Evolutionary conservation across 1,139 yeast species (phyloP), one percentile per base, ranked within the genome.

Genomic region (Komagataea norvegica): DNA sequence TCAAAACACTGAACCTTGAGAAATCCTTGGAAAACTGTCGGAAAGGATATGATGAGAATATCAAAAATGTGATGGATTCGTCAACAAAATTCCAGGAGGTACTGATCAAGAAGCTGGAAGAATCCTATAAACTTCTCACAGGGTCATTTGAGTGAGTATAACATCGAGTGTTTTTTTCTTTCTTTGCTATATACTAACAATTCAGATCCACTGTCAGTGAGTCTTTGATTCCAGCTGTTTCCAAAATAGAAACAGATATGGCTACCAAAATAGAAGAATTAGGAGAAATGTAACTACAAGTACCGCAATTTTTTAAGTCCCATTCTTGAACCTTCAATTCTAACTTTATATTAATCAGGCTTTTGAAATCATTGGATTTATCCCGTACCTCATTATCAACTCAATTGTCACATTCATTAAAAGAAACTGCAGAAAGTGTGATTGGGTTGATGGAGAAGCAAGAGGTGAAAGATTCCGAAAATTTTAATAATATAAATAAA

Each of bases 1-100:
- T 52, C 18, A 51, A 42, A 34, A 41, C 49, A 0, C 25, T 36
- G 3, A 47, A 47, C 15, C 41, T 52, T 21, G 55, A 52, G 28
- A 46, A 36, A 27, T 31, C 31, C 0, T 31, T 50, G 11, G 49
- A 46, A 8, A 16, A 17, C 1, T 38, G 47, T 10, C 49, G 54
- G 3, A 40, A 37, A 22, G 43, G 38, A 5, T 49, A 52, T 27
- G 56, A 52, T 31, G 22, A 31, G 8, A 46, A 36, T 23, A 23
- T 49, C 6, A 23, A 27, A 2, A 38, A 40, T 7, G 8, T 38
- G 6, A 4, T 31, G 10, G 15, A 28, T 3, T 36, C 36, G 8
- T 29, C 40, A 2, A 21, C 17, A 3, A 14, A 24, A 4, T 18
- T 40, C 7, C 38, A 40, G 17, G 30, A 31, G 8, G 13, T 17